phyloP scores from a whole-genome alignment of 2,329 filamentous ascomycete genomes.

The Epichloe typhina region DNA sequence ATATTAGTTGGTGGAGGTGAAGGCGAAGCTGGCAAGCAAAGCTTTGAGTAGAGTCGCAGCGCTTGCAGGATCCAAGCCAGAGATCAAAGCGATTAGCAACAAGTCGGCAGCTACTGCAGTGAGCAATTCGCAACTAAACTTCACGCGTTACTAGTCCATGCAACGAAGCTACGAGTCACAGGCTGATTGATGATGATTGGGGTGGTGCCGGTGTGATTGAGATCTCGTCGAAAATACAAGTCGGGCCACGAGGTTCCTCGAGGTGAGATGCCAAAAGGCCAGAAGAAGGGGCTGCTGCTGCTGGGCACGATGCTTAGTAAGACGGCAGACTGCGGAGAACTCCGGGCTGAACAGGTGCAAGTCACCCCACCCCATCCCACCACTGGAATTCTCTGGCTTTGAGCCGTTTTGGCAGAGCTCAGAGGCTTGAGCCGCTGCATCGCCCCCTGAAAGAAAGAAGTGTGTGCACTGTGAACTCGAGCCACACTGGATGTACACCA shows the following conservation, averaged over 20 bases:
- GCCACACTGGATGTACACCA: too few species aligned
- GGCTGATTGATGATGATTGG: background rate
- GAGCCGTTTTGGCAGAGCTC: background rate
- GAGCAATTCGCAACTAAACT: background rate
- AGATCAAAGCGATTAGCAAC: background rate
- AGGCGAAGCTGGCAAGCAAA: background rate
- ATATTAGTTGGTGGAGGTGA: constrained; percentile 30
- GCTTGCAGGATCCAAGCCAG: background rate
- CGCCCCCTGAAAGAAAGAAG: too few species aligned
- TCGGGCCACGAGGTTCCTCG: too few species aligned
- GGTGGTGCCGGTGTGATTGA: background rate
- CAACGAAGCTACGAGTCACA: background rate
- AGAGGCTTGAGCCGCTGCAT: background rate
- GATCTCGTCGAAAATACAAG: too few species aligned
- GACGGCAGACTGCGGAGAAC: background rate
- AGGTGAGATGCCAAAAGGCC: background rate
- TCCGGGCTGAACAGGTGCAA: background rate
- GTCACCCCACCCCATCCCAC: too few species aligned
- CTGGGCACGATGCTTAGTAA: background rate
- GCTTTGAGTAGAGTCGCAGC: background rate
- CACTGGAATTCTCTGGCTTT: background rate
- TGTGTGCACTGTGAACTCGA: too few species aligned
- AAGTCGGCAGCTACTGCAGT: background rate
- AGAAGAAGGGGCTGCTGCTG: background rate
- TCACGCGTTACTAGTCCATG: background rate